phyloP scores from a whole-genome alignment of 2,329 filamentous ascomycete genomes.

The Emydomyces testavorans region DNA sequence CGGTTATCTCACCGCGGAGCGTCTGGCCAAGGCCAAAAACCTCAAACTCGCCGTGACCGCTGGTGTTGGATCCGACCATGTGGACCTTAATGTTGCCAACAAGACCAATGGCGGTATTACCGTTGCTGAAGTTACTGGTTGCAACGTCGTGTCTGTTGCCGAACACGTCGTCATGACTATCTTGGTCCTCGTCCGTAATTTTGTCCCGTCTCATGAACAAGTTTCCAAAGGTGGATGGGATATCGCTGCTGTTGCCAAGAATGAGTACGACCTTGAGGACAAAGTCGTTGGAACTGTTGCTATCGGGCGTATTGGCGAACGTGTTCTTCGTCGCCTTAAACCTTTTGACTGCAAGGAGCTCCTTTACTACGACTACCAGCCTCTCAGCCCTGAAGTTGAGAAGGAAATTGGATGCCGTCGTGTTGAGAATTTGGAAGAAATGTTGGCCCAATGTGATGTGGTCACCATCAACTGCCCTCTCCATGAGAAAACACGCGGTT shows the following conservation, averaged over 20 bases:
- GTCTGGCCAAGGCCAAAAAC: slow-evolving; percentile 95
- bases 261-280: slow-evolving; percentile 93
- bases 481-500: slow-evolving; percentile 89
- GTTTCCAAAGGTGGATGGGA: slow-evolving; percentile 85
- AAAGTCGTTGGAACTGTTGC: slow-evolving; percentile 98
- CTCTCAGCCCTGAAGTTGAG: slow-evolving; percentile 71
- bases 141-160: slow-evolving; percentile 95
- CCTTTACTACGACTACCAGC: slow-evolving; percentile 99
- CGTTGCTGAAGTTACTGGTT: slow-evolving; percentile 93
- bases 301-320: slow-evolving; percentile 95
- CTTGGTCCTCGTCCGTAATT: slow-evolving; percentile 91
- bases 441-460: slow-evolving; percentile 86
- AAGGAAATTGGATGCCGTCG: slow-evolving; percentile 90
- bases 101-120: slow-evolving; percentile 96
- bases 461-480: slow-evolving; percentile 99
- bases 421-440: slow-evolving; percentile 80
- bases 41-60: slow-evolving; percentile 95
- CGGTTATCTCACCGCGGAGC: slow-evolving; percentile 92
- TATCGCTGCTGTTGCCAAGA: slow-evolving; percentile 91
- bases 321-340: slow-evolving; percentile 90
- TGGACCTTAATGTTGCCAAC: slow-evolving; percentile 94
- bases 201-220: slow-evolving; percentile 92
- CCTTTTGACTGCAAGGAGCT: slow-evolving; percentile 99
- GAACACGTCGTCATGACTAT: slow-evolving; percentile 99
- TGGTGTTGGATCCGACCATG: slow-evolving; percentile 96